Percentiles rank a stretch among this genome's conserved stretches.
Conservation (phyloP, 2,329 filamentous ascomycete species). For the Seiridium unicorne region DNA sequence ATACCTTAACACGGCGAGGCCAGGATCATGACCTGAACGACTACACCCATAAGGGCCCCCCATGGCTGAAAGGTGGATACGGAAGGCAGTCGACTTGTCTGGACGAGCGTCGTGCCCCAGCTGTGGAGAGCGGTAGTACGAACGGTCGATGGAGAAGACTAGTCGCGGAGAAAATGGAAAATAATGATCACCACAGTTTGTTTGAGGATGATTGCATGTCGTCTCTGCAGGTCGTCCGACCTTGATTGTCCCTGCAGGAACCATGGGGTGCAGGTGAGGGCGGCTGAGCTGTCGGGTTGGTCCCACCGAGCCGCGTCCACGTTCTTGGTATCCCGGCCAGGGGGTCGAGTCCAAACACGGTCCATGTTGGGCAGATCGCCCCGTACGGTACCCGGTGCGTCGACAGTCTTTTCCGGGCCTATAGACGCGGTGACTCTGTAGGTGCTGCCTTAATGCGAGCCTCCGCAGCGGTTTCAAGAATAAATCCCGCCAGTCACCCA, state of each 20-base stretch:
- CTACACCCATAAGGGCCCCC: background rate
- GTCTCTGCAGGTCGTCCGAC: background rate
- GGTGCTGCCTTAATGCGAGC: background rate
- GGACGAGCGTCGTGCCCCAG: background rate
- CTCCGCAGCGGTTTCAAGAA: background rate
- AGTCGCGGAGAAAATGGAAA: background rate
- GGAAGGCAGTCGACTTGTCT: background rate
- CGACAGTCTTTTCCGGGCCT: background rate
- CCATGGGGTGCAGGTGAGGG: background rate
- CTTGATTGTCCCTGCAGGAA: background rate
- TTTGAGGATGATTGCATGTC: conserved; percentile 4
- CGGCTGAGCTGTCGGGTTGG: background rate
- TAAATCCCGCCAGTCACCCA: background rate
- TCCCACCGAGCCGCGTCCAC: background rate
- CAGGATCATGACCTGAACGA: background rate
- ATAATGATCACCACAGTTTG: background rate
- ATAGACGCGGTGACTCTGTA: background rate
- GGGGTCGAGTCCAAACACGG: background rate
- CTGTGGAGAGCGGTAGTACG: background rate
- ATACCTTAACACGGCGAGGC: background rate
- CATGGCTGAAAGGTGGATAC: background rate
- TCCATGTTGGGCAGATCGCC: background rate
- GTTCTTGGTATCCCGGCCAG: background rate
- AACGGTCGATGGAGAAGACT: background rate
- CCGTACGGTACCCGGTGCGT: background rate